Conservation (phyloP, 306 rosid genomes). For the Cicer cuneatum region DNA sequence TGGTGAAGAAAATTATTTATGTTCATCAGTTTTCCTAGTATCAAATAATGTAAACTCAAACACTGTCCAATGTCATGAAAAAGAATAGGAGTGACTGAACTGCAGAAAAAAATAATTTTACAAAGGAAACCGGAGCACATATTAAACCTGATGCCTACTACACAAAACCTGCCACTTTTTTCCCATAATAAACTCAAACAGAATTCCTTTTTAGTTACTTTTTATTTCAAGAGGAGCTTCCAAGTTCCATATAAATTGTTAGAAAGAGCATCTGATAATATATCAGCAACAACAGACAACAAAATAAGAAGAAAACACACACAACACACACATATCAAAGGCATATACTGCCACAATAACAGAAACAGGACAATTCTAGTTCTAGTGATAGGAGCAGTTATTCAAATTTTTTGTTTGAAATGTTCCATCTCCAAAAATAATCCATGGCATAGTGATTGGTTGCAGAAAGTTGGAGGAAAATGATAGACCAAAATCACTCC, state of each 20-base stretch:
- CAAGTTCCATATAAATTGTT: slow-evolving; percentile 7
- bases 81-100: neutral
- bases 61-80: slow-evolving; percentile 21
- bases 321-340: slow-evolving; percentile 9
- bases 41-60: slow-evolving; percentile 20
- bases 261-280: neutral
- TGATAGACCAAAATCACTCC: neutral
- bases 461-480: neutral
- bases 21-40: neutral
- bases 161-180: slow-evolving; percentile 5
- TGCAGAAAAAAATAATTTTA: neutral
- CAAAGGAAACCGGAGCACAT: neutral
- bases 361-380: neutral
- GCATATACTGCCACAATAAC: no score
- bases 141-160: neutral
- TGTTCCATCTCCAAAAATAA: neutral
- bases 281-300: slow-evolving; percentile 14
- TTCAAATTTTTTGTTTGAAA: neutral
- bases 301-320: neutral
- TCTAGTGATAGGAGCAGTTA: neutral
- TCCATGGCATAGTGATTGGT: no score
- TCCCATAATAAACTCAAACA: slow-evolving; percentile 23
- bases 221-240: slow-evolving; percentile 3
- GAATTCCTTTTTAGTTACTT: slow-evolving; percentile 13
- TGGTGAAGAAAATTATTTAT: neutral